These are phyloP conservation scores for Schizochytrium sp. DNA, from an alignment of 108 stramenopile species.

Conservation along the genomic window DNA sequence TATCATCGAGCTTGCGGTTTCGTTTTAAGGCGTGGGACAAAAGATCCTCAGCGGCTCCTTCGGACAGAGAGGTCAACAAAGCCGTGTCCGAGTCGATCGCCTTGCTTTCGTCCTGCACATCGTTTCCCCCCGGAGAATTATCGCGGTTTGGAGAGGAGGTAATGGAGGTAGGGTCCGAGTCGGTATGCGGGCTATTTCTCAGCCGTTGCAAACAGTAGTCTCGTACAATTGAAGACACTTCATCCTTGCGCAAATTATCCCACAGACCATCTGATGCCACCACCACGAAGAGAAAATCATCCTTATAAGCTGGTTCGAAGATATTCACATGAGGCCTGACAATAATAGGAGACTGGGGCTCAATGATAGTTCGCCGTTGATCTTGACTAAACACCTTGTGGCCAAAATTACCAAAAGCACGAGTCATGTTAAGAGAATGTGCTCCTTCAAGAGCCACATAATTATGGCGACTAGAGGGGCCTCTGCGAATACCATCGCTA, in stretches of 20 bases:
- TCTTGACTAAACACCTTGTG: slow-evolving; percentile 59
- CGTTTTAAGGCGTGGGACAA: slow-evolving; percentile 24
- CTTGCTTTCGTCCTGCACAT: neutral
- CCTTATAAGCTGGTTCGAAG: slow-evolving; percentile 56
- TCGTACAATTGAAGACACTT: neutral
- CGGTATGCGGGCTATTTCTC: neutral
- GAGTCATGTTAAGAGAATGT: slow-evolving; percentile 54
- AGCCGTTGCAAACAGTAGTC: neutral
- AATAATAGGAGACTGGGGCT: slow-evolving; percentile 45
- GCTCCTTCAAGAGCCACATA: slow-evolving; percentile 57
- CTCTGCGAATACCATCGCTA: slow-evolving; percentile 52
- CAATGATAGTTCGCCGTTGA: neutral
- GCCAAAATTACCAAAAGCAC: slow-evolving; percentile 53
- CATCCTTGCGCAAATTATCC: slow-evolving; percentile 43
- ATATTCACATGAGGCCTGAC: slow-evolving; percentile 50
- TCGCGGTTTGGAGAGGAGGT: neutral
- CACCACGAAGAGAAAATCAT: slow-evolving; percentile 52
- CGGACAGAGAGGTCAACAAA: slow-evolving; percentile 16
- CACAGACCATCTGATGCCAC: slow-evolving; percentile 58
- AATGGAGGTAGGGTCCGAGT: slow-evolving; percentile 19
- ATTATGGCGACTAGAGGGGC: slow-evolving; percentile 11
- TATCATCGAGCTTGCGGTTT: slow-evolving; percentile 59
- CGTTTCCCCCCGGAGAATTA: neutral
- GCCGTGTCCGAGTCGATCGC: slow-evolving; percentile 14
- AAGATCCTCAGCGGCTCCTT: slow-evolving; percentile 53